Conservation (phyloP, 179 eudicot genomes). For the Pouteria campechiana region DNA sequence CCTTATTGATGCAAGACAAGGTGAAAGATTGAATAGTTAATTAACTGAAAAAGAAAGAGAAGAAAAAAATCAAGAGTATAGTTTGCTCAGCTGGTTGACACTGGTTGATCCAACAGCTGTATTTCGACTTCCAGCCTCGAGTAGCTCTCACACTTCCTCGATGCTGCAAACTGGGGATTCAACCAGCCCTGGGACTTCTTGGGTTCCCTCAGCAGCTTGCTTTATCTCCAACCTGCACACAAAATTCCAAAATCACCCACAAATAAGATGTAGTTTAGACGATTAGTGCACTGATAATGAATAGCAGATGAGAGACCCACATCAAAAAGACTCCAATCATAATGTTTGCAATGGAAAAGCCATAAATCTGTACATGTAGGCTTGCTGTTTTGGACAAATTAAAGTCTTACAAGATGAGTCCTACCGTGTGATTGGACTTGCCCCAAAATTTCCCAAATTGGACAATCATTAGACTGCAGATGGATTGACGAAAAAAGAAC, state of each 20-base stretch:
- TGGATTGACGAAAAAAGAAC: too few species aligned
- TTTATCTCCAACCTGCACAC: constrained; percentile 72
- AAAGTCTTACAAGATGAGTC: too few species aligned
- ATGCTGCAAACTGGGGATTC: constrained; percentile 78
- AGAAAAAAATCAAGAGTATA: constrained; percentile 74
- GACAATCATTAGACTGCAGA: too few species aligned
- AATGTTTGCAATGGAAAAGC: background rate
- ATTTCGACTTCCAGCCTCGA: constrained; percentile 72
- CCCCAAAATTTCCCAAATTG: too few species aligned
- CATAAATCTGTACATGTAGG: too few species aligned
- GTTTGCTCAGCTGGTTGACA: constrained; percentile 91
- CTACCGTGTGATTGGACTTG: too few species aligned
- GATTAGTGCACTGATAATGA: background rate
- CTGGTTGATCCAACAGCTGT: constrained; percentile 90
- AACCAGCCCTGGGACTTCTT: constrained; percentile 83
- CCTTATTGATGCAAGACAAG: too few species aligned
- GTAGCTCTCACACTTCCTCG: constrained; percentile 84
- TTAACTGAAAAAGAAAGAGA: too few species aligned
- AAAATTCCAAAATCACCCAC: background rate
- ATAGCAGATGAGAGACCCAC: too few species aligned
- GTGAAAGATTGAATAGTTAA: too few species aligned
- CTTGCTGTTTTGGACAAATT: too few species aligned
- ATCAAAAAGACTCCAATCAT: background rate
- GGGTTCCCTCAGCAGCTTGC: constrained; percentile 74
- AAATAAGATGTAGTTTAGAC: background rate